Evolutionary conservation across 129 eudicot genomes (phyloP), one percentile per base, ranked within the genome.

Genomic region (Oenanthe sinensis): DNA sequence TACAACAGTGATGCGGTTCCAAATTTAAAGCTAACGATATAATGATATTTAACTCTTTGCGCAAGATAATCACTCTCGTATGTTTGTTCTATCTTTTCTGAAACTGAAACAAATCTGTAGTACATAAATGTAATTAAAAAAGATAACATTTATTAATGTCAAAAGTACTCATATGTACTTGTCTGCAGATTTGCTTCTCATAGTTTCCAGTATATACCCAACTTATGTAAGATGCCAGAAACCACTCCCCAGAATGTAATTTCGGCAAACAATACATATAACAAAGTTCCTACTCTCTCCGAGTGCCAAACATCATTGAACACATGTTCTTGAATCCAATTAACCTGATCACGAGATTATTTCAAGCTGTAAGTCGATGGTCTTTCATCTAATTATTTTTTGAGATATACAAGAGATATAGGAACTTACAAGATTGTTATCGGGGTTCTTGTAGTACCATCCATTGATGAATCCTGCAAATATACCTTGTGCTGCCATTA

Each of bases 201-300:
- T 47, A 93, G 87, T 79, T 93, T 93, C 97, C 98, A 93, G 82
- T 93, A 93, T 54, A 93, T 89, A 3, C 95, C 79, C 77, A 88
- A 65, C 71, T 79, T 87, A 85, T 93, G 98, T 71, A 89, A 81
- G 81, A 93, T 86, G 22, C 98, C 98, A 12, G 91, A 81, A 77
- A 91, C 79, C 82, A 89, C 89, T 50, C 87, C 89, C 97, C 95
- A 93, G 79, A 93, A 93, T 39, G 80, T 76, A 16, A 91, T 93
- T 81, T 93, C 97, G 8, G 87, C 96, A 82, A 93, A 93, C 82
- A 91, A 77, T 80, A 93, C 98, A 58, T 89, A 90, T 77, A 91
- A 65, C 60, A 91, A 86, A 14, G 88, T 87, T 60, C 98, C 98
- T 28, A 89, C 79, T 79, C 90, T 89, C 81, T 86, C 87, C 0